Evolutionary conservation across 2,329 filamentous ascomycete species (phyloP).

Genomic region (Cryoendolithus antarcticus): DNA sequence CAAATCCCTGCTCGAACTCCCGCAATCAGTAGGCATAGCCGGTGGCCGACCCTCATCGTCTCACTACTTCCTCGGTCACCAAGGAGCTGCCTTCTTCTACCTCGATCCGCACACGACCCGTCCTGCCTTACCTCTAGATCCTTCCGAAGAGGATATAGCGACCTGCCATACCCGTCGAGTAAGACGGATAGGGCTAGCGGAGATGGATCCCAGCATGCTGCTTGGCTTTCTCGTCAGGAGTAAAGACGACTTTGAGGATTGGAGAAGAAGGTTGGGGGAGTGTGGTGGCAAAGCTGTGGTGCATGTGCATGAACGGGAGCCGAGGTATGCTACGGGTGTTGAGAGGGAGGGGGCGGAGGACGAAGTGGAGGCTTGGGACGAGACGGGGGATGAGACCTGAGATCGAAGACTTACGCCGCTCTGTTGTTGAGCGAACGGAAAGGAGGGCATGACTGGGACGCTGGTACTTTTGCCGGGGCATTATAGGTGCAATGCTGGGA

Average conservation of each 20-base stretch:
- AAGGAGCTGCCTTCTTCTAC: conserved; percentile 78
- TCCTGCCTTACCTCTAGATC: conserved; percentile 49
- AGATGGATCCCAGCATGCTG: conserved; percentile 98
- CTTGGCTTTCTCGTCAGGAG: conserved; percentile 81
- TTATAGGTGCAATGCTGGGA: too few relatives aligned
- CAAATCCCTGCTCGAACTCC: conserved; percentile 69
- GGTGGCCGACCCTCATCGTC: conserved; percentile 88
- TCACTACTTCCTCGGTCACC: conserved; percentile 61
- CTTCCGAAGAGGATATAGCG: conserved; percentile 58
- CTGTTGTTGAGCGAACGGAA: too few relatives aligned
- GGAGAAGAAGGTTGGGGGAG: conserved; percentile 46
- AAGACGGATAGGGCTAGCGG: conserved; percentile 67
- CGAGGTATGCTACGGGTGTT: conserved; percentile 33
- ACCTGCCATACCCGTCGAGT: conserved; percentile 81
- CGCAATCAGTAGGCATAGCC: conserved; percentile 90
- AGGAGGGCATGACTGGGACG: too few relatives aligned
- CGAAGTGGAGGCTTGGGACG: conserved; percentile 80
- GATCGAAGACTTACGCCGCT: too few relatives aligned
- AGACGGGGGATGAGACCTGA: conserved; percentile 34
- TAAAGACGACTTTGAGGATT: conserved; percentile 71
- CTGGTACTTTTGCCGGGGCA: too few relatives aligned
- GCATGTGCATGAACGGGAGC: conserved; percentile 64
- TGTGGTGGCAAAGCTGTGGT: conserved; percentile 57
- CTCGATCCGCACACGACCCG: conserved; percentile 86
- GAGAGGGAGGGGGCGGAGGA: conserved; percentile 68